Evolutionary conservation across 2,329 filamentous ascomycete species (phyloP), one percentile per base, ranked within the genome.

Genomic region (Reticulascus tulasneorum): DNA sequence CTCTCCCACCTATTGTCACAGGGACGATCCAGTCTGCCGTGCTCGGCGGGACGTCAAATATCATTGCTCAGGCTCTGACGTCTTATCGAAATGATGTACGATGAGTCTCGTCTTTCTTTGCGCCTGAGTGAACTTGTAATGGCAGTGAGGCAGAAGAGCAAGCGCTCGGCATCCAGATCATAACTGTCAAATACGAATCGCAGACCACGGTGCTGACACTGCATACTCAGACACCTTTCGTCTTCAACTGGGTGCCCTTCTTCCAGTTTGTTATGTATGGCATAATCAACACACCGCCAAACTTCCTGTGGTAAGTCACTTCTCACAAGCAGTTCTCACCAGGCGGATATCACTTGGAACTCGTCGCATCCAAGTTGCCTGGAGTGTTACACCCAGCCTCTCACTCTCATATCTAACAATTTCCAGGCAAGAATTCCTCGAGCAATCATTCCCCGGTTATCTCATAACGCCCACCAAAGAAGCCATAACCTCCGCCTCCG

Each of bases 251-350:
- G 61, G 62, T 74, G 6, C 78, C 84, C 5, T 70, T 94, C 27
- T 64, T 89, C 48, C 85, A 89, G 55, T 95, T 94, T 60, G 64
- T 86, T 33, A 53, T 87, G 35, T 94, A 83, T 66, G 77, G 82
- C 46, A 54, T 86, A 22, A 55, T 94, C 40, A 82, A 74, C 59
- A 84, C 82, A 25, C 88, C 89, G 4, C 85, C 85, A 28, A 96
- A 96, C 62, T 86, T 88, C 54, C 56, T 86, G 50, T 95, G 88
- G 89, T 79, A 58, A 49, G 64, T 59, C 11, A 16, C 12, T 9
- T 7, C 16, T 21, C 8, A n/a, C 26, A 18, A 20, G 10, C n/a
- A n/a, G 9, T 27, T 36, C 9, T 19, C 15, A 16, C 33, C n/a
- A n/a, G n/a, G 5, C 13, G 18, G 17, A 7, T 19, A 8, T 19